Evolutionary conservation across 164 flowering plant species (phyloP), one percentile per base, ranked within the genome.

Genomic region (Cinnamomum micranthum): DNA sequence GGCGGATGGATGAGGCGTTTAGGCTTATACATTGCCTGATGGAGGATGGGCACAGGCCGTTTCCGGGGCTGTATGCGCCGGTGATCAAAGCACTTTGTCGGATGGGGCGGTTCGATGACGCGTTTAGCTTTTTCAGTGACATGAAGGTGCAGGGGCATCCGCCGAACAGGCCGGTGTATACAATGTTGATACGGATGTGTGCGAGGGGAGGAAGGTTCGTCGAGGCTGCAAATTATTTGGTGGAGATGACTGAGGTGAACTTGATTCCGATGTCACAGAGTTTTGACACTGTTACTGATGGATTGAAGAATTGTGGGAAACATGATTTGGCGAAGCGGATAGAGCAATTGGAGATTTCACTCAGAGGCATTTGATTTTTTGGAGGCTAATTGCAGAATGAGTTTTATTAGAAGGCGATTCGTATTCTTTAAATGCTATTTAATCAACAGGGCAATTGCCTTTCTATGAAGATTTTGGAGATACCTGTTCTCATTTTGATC

Each of bases 261-360:
- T 79, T 93, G 79, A 23, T 77, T 19, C 99, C 98, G 0, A 84
- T 86, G 76, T 79, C 92, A 11, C 84, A 90, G 77, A 89, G 86
- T 82, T 95, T 95, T 80, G 97, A 93, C 78, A 81, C 92, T 95
- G 94, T 95, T 64, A 87, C 90, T 76, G 96, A 93, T 85, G 99
- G 99, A n/a, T 83, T 95, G 80, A 95, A 91, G 88, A 87, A 85
- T 51, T 86, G 93, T 72, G 98, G 99, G 72, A 91, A 93, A 74
- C 90, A 95, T 84, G 96, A 95, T 72, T 73, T 95, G 71, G 99
- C 98, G 63, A 86, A 85, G 86, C 84, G 83, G 80, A 87, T 93
- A 5, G 94, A 92, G 80, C 87, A 93, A 52, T 79, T 92, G 81
- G 96, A 93, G 83, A 86, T 95, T 35, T 88, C 92, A 35, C 77